Evolutionary conservation across 192 early-diverging fungal species (phyloP), one percentile per base, ranked within the genome.

Genomic region (Rhizophagus sp.): DNA sequence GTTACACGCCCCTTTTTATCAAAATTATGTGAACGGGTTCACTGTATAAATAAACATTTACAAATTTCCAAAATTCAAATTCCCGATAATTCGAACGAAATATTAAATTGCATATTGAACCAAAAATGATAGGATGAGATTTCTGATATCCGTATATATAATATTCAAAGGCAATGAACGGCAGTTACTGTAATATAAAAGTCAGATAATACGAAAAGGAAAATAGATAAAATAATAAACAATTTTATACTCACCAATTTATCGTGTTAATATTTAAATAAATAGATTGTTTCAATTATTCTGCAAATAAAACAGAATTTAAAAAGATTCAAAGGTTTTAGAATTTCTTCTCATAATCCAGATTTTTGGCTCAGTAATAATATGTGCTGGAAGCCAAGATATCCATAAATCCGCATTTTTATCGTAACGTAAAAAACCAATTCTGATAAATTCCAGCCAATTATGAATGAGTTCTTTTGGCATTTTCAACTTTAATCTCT

Each of bases 351-450:
- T 68, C 44, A 83, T 25, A 30, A 80, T 84, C 75, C 79, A 81
- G 4, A 86, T 36, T 36, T 78, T 83, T 39, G 83, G 83, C 27
- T 22, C 36, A 19, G 82, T 65, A 47, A 80, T 62, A 22, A 82
- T 69, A 39, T 76, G n/a, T 2, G 81, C 33, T 8, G 86, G 86
- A 1, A 77, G 49, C 15, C 79, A 78, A 8, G 27, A 78, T 24
- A 0, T 41, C 61, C 33, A 76, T 24, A 36, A 52, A 41, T n/a
- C 36, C 39, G 11, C 11, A 12, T 57, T 71, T 50, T 57, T 22
- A 3, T 62, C 17, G 33, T 75, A 10, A 75, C 41, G 22, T 13
- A 71, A 30, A 17, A 57, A 39, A 63, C 44, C 39, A 81, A 68
- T 62, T 34, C 47, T 36, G 6, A 63, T 44, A n/a, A 11, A 39